Percentiles rank a stretch among this genome's conserved stretches.
phyloP scores from a whole-genome alignment of 805 yeast species.

The Scheffersomyces amazonensis region DNA sequence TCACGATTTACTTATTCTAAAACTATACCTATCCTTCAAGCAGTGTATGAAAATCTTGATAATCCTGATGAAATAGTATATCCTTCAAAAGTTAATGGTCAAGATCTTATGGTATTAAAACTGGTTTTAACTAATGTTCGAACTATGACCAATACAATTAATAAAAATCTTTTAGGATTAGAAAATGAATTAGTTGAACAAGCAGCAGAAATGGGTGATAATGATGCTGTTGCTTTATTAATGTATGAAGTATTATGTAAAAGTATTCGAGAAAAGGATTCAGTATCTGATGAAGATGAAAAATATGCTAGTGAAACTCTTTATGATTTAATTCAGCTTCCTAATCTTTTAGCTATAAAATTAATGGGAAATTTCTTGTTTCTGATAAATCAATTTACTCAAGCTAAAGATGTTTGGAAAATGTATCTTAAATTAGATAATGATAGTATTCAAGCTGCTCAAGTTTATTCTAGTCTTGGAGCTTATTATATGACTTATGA shows the following conservation, averaged over 20 bases:
- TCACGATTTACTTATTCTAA: conserved; percentile 52
- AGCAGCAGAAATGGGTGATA: conserved; percentile 81
- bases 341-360: conserved; percentile 75
- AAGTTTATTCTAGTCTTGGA: conserved; percentile 69
- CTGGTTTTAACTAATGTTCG: conserved; percentile 62
- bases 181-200: conserved; percentile 75
- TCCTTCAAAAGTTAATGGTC: conserved; percentile 49
- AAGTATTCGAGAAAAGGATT: conserved; percentile 15
- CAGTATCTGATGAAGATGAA: conserved; percentile 48
- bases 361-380: conserved; percentile 55
- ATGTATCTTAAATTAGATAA: conserved; percentile 57
- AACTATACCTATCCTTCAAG: conserved; percentile 50
- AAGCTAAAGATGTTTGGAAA: too few relatives aligned
- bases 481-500: conserved; percentile 48
- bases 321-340: conserved; percentile 49
- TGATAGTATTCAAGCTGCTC: conserved; percentile 62
- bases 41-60: conserved; percentile 48
- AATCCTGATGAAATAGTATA: conserved; percentile 31
- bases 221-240: conserved; percentile 74
- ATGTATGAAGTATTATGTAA: conserved; percentile 60
- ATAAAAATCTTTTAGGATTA: conserved; percentile 52
- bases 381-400: conserved; percentile 55
- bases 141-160: conserved; percentile 55
- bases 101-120: conserved; percentile 68
- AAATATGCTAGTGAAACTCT: conserved; percentile 62